Percentiles rank a stretch among this genome's conserved stretches.
These are phyloP conservation scores for Magnaporthiopsis rhizophila DNA, from an alignment of 2,329 filamentous ascomycete species.

Conservation along the genomic window DNA sequence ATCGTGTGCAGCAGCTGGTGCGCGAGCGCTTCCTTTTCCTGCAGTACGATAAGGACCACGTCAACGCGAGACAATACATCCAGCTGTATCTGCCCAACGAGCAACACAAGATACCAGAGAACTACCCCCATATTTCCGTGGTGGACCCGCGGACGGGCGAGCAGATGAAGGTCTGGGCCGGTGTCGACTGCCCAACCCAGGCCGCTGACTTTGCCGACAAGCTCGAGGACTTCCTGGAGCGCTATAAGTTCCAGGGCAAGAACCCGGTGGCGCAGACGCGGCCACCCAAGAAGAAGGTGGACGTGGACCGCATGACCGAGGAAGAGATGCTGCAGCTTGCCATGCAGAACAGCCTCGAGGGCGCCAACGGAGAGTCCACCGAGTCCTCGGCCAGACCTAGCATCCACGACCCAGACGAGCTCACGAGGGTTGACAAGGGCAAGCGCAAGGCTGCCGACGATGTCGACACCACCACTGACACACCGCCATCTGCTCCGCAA, in stretches of 20 bases:
- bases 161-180: slow-evolving; percentile 94
- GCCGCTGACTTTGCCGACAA: slow-evolving; percentile 76
- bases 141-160: slow-evolving; percentile 93
- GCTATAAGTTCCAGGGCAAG: slow-evolving; percentile 88
- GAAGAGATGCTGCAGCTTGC: slow-evolving; percentile 97
- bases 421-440: slow-evolving; percentile 56
- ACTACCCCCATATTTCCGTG: slow-evolving; percentile 93
- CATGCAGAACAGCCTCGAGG: slow-evolving; percentile 75
- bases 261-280: slow-evolving; percentile 85
- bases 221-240: slow-evolving; percentile 90
- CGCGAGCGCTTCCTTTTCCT: slow-evolving; percentile 92
- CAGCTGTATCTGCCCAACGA: slow-evolving; percentile 77
- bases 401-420: slow-evolving; percentile 74
- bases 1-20: slow-evolving; percentile 68
- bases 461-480: slow-evolving; percentile 18
- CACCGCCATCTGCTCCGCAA: slow-evolving; percentile 12
- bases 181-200: slow-evolving; percentile 66
- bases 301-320: slow-evolving; percentile 85
- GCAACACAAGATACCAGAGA: slow-evolving; percentile 69
- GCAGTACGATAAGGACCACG: slow-evolving; percentile 84
- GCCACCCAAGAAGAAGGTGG: slow-evolving; percentile 56
- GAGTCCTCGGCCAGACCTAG: slow-evolving; percentile 35
- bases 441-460: slow-evolving; percentile 37
- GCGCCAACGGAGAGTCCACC: slow-evolving; percentile 28
- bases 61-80: slow-evolving; percentile 69